phyloP scores from a whole-genome alignment of 176 grass and related monocot species.

The Rhynchospora breviuscula region DNA sequence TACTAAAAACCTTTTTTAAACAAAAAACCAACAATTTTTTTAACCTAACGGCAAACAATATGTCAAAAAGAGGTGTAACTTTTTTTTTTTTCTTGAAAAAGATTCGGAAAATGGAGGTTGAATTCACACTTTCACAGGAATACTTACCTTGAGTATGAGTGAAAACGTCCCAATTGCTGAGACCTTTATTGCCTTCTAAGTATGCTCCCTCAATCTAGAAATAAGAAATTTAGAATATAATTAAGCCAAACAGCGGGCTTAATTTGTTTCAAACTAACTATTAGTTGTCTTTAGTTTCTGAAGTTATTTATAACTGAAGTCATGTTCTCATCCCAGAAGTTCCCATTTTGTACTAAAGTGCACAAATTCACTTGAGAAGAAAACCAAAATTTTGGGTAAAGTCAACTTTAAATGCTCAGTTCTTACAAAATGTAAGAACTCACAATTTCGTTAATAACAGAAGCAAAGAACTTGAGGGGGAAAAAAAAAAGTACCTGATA shows the following conservation, averaged over 20 bases:
- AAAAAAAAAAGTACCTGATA: constrained; percentile 41
- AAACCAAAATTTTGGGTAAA: neutral
- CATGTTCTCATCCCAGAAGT: neutral
- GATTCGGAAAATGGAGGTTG: neutral
- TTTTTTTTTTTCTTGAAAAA: neutral
- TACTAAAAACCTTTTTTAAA: neutral
- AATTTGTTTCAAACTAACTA: neutral
- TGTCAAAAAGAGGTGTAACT: too few species aligned
- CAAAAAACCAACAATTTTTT: neutral
- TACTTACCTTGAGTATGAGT: constrained; percentile 32
- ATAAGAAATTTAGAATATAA: neutral
- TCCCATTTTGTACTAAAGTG: neutral
- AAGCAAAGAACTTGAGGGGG: neutral
- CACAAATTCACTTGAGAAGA: neutral
- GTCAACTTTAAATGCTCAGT: neutral
- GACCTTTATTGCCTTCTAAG: constrained; percentile 54
- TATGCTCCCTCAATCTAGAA: constrained; percentile 69
- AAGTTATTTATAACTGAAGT: too few species aligned
- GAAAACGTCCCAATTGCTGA: constrained; percentile 81
- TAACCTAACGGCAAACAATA: too few species aligned
- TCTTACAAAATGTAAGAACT: neutral
- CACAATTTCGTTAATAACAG: neutral
- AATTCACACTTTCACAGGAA: neutral
- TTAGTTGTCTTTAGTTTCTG: neutral
- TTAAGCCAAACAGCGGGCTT: neutral